Percentiles rank a stretch among this genome's conserved stretches.
phyloP scores from a whole-genome alignment of 768 basidiomycete species.

The Neoboletus magnificus region DNA sequence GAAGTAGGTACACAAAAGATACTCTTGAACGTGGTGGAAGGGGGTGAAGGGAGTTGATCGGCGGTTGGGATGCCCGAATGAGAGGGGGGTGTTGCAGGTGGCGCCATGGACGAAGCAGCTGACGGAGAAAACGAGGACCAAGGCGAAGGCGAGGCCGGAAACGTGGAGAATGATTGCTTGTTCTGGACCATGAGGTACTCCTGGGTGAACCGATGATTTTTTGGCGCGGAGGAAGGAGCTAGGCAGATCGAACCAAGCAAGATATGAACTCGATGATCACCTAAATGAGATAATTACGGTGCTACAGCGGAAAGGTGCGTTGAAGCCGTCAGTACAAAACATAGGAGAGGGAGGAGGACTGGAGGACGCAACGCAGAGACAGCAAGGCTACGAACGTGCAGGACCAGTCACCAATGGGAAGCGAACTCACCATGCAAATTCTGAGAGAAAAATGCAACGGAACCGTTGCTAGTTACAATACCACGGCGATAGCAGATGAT shows the following conservation, averaged over 20 bases:
- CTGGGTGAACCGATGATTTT: constrained; percentile 20
- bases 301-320: constrained; percentile 21
- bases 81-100: constrained; percentile 35
- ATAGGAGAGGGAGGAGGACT: constrained; percentile 8
- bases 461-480: background rate
- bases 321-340: constrained; percentile 14
- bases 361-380: constrained; percentile 23
- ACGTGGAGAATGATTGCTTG: constrained; percentile 38
- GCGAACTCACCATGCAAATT: constrained; percentile 26
- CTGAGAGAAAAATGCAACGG: constrained; percentile 10
- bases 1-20: constrained; percentile 28
- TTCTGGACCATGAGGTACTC: constrained; percentile 31
- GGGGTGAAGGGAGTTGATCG: constrained; percentile 41
- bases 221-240: constrained; percentile 12
- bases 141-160: constrained; percentile 41
- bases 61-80: constrained; percentile 40
- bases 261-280: constrained; percentile 29
- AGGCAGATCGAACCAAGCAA: constrained; percentile 21
- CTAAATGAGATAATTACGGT: constrained; percentile 28
- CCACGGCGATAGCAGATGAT: constrained; percentile 12
- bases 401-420: constrained; percentile 1
- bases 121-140: constrained; percentile 48
- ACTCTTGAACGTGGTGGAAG: constrained; percentile 35
- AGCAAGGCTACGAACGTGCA: constrained; percentile 24
- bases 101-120: constrained; percentile 39